Evolutionary conservation across 148 eudicot species (phyloP).

Genomic region (Vaccinium corymbosum): DNA sequence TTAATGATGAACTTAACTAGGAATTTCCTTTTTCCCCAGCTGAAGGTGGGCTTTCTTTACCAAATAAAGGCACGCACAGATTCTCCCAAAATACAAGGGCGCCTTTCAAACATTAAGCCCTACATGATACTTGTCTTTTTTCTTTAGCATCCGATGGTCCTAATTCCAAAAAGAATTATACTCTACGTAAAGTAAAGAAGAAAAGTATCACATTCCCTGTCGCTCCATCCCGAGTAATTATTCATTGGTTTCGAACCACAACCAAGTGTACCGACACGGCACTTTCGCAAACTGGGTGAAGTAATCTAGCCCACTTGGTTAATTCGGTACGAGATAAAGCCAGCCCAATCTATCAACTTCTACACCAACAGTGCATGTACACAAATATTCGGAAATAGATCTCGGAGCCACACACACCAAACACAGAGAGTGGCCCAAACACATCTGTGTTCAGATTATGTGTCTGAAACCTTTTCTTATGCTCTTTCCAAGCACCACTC

Average conservation of each 20-base stretch:
- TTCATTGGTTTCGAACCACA: not conserved
- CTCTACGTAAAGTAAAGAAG: not conserved
- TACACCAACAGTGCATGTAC: too few relatives aligned
- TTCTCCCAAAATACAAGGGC: not conserved
- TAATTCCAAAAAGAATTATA: not conserved
- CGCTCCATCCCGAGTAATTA: not conserved
- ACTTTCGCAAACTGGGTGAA: not conserved
- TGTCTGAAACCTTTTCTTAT: not conserved
- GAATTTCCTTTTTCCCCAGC: not conserved
- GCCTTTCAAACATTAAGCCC: not conserved
- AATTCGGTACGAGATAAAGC: not conserved
- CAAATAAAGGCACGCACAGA: slow-evolving; percentile 10
- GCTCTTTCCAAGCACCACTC: not conserved
- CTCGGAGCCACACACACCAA: not conserved
- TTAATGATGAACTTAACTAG: slow-evolving; percentile 13
- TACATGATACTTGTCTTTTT: not conserved
- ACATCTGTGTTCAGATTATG: not conserved
- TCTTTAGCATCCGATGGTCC: slow-evolving; percentile 10
- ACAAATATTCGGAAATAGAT: too few relatives aligned
- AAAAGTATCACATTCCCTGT: not conserved
- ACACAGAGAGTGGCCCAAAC: not conserved
- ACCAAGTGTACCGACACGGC: not conserved
- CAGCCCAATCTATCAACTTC: not conserved
- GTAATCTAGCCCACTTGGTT: not conserved
- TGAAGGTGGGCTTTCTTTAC: slow-evolving; percentile 1